Percentiles rank a stretch among this genome's conserved stretches.
These are phyloP conservation scores for Cryptosporidium tyzzeri DNA, from an alignment of 169 alveolate genomes.

Conservation along the genomic window DNA sequence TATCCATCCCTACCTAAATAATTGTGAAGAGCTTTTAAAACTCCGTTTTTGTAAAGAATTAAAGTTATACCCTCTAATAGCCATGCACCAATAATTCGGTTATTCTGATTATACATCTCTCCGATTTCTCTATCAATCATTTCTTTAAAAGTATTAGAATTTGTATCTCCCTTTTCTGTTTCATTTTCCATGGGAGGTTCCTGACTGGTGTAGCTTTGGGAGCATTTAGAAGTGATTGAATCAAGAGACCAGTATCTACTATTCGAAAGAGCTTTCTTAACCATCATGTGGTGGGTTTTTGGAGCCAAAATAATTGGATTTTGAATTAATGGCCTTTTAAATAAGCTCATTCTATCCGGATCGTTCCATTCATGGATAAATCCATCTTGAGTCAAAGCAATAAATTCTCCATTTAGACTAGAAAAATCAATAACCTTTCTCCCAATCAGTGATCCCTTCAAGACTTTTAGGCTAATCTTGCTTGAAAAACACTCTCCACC, in stretches of 20 bases:
- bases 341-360: conserved; percentile 15
- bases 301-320: conserved; percentile 50
- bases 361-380: conserved; percentile 61
- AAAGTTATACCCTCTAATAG: conserved; percentile 64
- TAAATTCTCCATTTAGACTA: conserved; percentile 52
- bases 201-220: background rate
- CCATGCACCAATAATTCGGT: conserved; percentile 45
- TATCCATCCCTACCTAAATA: conserved; percentile 72
- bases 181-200: background rate
- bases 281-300: conserved; percentile 1
- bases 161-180: background rate
- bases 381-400: conserved; percentile 65
- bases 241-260: conserved; percentile 6
- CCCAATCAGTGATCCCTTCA: conserved; percentile 29
- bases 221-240: background rate
- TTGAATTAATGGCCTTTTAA: conserved; percentile 51
- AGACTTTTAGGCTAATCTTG: background rate
- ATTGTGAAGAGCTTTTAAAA: conserved; percentile 47
- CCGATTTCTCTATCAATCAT: conserved; percentile 30
- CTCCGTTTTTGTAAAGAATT: conserved; percentile 30
- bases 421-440: conserved; percentile 70
- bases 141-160: background rate
- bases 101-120: conserved; percentile 34
- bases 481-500: background rate
- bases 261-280: background rate